Percentiles rank a stretch among this genome's conserved stretches.
These are phyloP conservation scores for Mycena albidolilacea DNA, from an alignment of 768 basidiomycete species.

Conservation along the genomic window DNA sequence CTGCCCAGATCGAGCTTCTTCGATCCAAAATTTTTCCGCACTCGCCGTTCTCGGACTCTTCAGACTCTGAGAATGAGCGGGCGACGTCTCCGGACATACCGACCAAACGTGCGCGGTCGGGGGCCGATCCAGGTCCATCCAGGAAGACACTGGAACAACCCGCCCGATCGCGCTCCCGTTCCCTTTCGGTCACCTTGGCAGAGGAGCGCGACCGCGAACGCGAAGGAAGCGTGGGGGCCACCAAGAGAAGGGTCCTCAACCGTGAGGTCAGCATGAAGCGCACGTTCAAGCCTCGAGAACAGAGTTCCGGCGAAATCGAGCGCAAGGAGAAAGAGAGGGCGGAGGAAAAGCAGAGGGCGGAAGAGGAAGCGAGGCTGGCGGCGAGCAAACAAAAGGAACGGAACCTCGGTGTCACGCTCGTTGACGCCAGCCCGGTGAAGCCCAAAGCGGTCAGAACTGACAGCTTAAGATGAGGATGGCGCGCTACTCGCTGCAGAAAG, in stretches of 20 bases:
- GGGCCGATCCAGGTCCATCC: conserved; percentile 18
- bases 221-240: conserved; percentile 52
- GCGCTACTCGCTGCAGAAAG: neutral
- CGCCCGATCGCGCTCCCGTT: conserved; percentile 66
- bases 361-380: conserved; percentile 44
- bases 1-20: conserved; percentile 70
- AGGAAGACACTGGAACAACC: conserved; percentile 36
- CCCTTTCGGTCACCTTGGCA: conserved; percentile 79
- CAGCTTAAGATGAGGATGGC: neutral
- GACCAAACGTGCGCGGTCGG: conserved; percentile 35
- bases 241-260: conserved; percentile 70
- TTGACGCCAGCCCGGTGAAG: conserved; percentile 71
- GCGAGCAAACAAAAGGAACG: conserved; percentile 40
- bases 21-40: conserved; percentile 77
- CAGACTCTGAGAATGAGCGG: conserved; percentile 45
- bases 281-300: conserved; percentile 66
- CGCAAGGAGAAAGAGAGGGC: conserved; percentile 38
- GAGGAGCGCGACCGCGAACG: conserved; percentile 60
- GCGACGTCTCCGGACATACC: conserved; percentile 13
- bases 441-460: conserved; percentile 28
- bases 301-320: conserved; percentile 44
- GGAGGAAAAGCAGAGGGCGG: conserved; percentile 39
- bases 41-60: conserved; percentile 69
- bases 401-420: conserved; percentile 58
- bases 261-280: conserved; percentile 87